phyloP scores from a whole-genome alignment of 257 asterid species.

The Linaria vulgaris region DNA sequence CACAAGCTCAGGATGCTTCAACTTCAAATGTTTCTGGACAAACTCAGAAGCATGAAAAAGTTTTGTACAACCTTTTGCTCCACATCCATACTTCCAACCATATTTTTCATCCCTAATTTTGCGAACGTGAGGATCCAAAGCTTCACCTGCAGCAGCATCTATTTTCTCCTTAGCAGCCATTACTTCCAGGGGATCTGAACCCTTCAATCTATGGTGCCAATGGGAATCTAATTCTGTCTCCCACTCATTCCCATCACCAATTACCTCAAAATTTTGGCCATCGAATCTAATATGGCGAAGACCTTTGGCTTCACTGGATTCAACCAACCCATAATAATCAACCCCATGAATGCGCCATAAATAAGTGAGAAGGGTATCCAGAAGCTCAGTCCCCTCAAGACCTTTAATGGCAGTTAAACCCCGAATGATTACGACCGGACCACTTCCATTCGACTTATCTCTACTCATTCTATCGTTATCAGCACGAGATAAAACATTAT shows the following conservation, averaged over 20 bases:
- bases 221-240: constrained; percentile 71
- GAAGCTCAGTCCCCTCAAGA: constrained; percentile 89
- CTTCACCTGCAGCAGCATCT: constrained; percentile 88
- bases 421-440: constrained; percentile 81
- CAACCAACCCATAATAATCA: constrained; percentile 85
- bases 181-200: constrained; percentile 81
- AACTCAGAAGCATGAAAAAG: constrained; percentile 97
- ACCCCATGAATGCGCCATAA: constrained; percentile 99
- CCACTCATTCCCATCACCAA: constrained; percentile 70
- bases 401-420: constrained; percentile 81
- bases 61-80: constrained; percentile 99
- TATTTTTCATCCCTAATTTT: constrained; percentile 98
- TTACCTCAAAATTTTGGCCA: constrained; percentile 49
- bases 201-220: constrained; percentile 93
- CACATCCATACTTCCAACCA: constrained; percentile 99
- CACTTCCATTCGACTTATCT: constrained; percentile 83
- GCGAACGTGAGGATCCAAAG: constrained; percentile 83
- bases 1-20: constrained; percentile 85
- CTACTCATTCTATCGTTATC: constrained; percentile 85
- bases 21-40: constrained; percentile 87
- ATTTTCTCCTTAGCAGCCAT: constrained; percentile 95
- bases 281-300: constrained; percentile 78
- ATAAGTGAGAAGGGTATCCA: constrained; percentile 88
- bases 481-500: constrained; percentile 67
- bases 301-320: constrained; percentile 87